phyloP scores from a whole-genome alignment of 2,329 filamentous ascomycete genomes.

The Fusarium robinianum region DNA sequence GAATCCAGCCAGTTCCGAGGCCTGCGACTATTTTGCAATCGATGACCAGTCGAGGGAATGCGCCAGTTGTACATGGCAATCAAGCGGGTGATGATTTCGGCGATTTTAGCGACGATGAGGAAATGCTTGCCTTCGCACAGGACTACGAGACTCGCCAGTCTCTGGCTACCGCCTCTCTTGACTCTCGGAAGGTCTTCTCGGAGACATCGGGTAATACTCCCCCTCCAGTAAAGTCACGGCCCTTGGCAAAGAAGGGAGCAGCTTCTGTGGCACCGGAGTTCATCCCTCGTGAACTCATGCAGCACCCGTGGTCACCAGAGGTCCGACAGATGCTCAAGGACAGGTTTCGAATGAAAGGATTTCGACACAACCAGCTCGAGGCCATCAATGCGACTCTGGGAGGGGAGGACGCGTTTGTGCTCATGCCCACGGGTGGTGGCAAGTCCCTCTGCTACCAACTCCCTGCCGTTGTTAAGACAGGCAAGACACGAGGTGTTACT shows the following conservation, averaged over 20 bases:
- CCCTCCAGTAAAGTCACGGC: conserved; percentile 40
- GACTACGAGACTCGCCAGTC: conserved; percentile 52
- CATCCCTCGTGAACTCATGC: conserved; percentile 62
- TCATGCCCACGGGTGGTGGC: conserved; percentile 97
- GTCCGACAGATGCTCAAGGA: conserved; percentile 80
- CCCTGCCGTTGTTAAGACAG: conserved; percentile 80
- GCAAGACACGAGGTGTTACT: conserved; percentile 83
- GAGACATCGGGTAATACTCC: conserved; percentile 55
- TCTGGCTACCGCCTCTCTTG: conserved; percentile 27
- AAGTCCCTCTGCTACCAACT: conserved; percentile 98
- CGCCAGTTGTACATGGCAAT: conserved; percentile 22
- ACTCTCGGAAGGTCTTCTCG: conserved; percentile 47
- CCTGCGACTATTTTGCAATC: conserved; percentile 10
- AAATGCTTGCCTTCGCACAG: conserved; percentile 57
- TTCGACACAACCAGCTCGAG: conserved; percentile 89
- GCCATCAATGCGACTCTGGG: conserved; percentile 91
- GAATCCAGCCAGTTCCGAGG: conserved; percentile 21
- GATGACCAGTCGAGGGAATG: conserved; percentile 17
- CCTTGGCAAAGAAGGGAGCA: conserved; percentile 40
- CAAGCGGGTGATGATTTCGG: conserved; percentile 45
- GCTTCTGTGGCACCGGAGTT: conserved; percentile 31
- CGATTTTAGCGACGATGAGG: conserved; percentile 56
- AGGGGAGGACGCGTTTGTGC: conserved; percentile 88
- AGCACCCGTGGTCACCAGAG: conserved; percentile 81
- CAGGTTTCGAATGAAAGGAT: conserved; percentile 81